Base-by-base conservation (phyloP, 768 basidiomycete species). In the Glaciozyma martinii region DNA sequence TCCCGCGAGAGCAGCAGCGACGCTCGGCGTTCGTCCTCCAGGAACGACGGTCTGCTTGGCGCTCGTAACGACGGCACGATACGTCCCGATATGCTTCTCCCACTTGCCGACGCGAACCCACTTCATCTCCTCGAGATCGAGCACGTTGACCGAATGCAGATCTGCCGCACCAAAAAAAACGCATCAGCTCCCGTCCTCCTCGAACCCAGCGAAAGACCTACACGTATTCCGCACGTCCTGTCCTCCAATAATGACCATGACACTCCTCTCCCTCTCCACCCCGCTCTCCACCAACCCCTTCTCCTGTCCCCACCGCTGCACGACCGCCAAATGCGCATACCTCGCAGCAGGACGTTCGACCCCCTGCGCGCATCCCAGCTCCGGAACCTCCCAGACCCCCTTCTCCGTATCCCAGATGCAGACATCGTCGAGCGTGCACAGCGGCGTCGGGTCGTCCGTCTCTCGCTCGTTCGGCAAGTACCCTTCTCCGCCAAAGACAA, bases 31-130 rank as follows among this genome's bases (percentile, higher is more conserved):
- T 40, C 37, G 53, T n/a, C 32, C 59, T 27, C 50, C 32, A 1
- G 52, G 61, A 15, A 55, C 59, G 18, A 61, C 66, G 12, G 18
- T n/a, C 61, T 57, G 61, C 9, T 76, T 70, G 66, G 89, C 86
- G 15, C 86, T 82, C 60, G 86, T 87, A 1, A 90, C 90, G 30
- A 97, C 89, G 71, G 88, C 89, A 60, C 94, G 87, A 76, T 98
- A 98, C 0, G 93, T 93, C 5, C 94, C 94, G 74, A 90, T 91
- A 77, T 97, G 91, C n/a, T 89, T 83, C 1, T 88, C 88, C 71
- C 91, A 91, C 65, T 85, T 83, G 56, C 86, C 84, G 43, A 83
- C 80, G 72, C 86, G 85, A 0, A 89, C 81, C 93, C 94, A 98
- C 9, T 81, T 79, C 75, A 83, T 83, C 19, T 78, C 77, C 19